Evolutionary conservation across 306 rosid genomes (phyloP).

Genomic region (Acacia melanoxylon): DNA sequence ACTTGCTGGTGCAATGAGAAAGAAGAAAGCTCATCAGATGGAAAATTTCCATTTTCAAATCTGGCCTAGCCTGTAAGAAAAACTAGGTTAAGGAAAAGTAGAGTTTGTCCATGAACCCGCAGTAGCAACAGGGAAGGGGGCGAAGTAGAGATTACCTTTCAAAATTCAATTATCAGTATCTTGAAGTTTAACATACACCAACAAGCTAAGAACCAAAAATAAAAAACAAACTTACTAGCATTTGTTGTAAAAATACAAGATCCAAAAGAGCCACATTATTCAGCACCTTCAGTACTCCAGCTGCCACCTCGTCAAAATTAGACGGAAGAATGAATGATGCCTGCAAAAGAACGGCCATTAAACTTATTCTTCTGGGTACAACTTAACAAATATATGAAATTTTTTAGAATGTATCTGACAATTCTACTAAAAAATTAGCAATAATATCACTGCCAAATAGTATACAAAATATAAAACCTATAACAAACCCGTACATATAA

Average conservation of each 20-base stretch:
- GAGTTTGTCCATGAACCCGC: slow-evolving; percentile 18
- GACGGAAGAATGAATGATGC: slow-evolving; percentile 83
- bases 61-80: slow-evolving; percentile 81
- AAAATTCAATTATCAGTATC: slow-evolving; percentile 13
- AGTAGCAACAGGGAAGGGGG: neutral
- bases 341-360: slow-evolving; percentile 49
- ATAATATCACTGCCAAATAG: neutral
- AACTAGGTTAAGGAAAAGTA: slow-evolving; percentile 23
- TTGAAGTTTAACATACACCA: slow-evolving; percentile 17
- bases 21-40: slow-evolving; percentile 96
- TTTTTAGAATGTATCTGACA: neutral
- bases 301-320: slow-evolving; percentile 97
- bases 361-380: slow-evolving; percentile 12
- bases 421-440: neutral
- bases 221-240: slow-evolving; percentile 66
- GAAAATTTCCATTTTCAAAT: slow-evolving; percentile 94
- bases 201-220: slow-evolving; percentile 17
- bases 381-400: slow-evolving; percentile 22
- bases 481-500: neutral
- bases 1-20: slow-evolving; percentile 85
- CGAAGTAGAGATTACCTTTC: neutral
- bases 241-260: slow-evolving; percentile 82
- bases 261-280: slow-evolving; percentile 93
- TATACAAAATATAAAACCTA: neutral
- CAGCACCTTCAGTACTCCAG: slow-evolving; percentile 94